Base-by-base conservation (phyloP, 257 asterid species). In the Cynanchum wilfordii region DNA sequence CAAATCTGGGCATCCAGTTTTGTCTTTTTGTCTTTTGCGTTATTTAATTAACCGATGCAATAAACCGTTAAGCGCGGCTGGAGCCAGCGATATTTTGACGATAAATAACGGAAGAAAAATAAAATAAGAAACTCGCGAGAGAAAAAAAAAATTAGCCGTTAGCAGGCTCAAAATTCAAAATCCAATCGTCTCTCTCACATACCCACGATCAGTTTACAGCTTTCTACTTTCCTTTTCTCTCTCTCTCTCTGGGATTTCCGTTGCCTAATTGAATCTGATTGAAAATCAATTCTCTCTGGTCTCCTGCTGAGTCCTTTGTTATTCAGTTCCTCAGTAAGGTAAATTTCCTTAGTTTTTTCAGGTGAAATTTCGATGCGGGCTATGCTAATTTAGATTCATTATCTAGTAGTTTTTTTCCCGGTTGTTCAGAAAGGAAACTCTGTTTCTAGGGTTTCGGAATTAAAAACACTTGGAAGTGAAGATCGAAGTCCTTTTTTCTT, bases 71-170 rank as follows among this genome's bases (percentile, higher is more conserved):
- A 63, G 44, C 72, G 25, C 58, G 44, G 58, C 72, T 71, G 36
- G 52, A 59, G 38, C 62, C 58, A 52, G 57, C 81, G 84, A 74
- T 73, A 73, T 72, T 45, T 73, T 80, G 57, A 70, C 77, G 84
- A 76, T 27, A 81, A 58, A 64, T 33, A 56, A 29, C n/a, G 19
- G 30, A 33, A 10, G 9, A 13, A 33, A 42, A 42, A 42, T 42
- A 50, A 50, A 50, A 13, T n/a, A 13, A 6, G 30, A 29, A 62
- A 33, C 4, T 47, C 74, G 71, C 83, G 80, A 81, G 78, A 83
- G 57, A 73, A 72, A 72, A 38, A 83, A 72, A 74, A 44, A 83
- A 85, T 80, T 87, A 87, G 89, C 92, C 92, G 92, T 87, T 87
- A 56, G 79, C 40, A 29, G 50, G 44, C 79, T 77, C 82, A 17